Conservation (phyloP, 2,329 filamentous ascomycete species). For the Cladophialophora immunda region DNA sequence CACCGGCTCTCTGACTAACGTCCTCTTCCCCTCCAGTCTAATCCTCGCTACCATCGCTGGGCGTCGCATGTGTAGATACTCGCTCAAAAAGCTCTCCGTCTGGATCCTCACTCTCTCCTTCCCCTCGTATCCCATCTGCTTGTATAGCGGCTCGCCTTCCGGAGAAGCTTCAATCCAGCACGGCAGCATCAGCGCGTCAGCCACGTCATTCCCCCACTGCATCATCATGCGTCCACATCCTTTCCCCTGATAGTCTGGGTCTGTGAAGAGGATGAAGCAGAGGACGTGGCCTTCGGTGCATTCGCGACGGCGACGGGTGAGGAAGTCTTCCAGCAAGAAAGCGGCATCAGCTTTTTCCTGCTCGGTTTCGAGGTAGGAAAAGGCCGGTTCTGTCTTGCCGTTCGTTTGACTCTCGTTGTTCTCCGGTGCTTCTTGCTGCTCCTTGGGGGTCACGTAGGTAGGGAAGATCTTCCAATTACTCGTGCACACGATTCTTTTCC, state of each 20-base stretch:
- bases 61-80: constrained; percentile 33
- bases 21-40: constrained; percentile 23
- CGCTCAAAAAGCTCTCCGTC: constrained; percentile 27
- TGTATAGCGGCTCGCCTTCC: constrained; percentile 50
- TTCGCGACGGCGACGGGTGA: constrained; percentile 20
- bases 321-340: constrained; percentile 25
- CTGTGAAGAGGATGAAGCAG: constrained; percentile 34
- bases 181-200: constrained; percentile 47
- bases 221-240: constrained; percentile 50
- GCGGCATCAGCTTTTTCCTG: constrained; percentile 28
- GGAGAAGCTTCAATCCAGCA: constrained; percentile 50
- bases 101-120: constrained; percentile 27
- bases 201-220: constrained; percentile 45
- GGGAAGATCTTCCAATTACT: constrained; percentile 35
- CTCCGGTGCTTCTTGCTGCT: constrained; percentile 7
- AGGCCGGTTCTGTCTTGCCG: constrained; percentile 9
- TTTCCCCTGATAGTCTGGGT: constrained; percentile 46
- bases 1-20: constrained; percentile 21
- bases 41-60: constrained; percentile 25
- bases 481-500: constrained; percentile 27
- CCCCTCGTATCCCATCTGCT: constrained; percentile 41
- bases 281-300: constrained; percentile 26
- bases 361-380: constrained; percentile 28
- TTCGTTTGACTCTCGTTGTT: constrained; percentile 4
- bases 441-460: constrained; percentile 26